Conservation (phyloP, 345 rosid genomes). For the Eucalyptus tenuipes region DNA sequence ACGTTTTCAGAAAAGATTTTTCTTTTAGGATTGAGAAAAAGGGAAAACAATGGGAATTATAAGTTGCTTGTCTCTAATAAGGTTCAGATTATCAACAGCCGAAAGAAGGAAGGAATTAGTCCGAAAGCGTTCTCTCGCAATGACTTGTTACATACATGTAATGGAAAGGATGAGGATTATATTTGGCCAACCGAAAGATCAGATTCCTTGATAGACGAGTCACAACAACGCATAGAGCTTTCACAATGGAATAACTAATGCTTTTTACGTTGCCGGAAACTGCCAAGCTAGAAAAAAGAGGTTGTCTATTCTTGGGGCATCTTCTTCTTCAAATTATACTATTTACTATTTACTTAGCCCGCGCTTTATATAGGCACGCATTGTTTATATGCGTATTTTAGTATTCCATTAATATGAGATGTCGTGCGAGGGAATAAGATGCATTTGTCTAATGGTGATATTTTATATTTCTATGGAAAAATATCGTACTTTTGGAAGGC, state of each 20-base stretch:
- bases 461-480: neutral
- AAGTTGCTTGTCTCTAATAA: neutral
- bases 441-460: rapidly evolving
- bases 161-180: neutral
- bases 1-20: neutral
- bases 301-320: neutral
- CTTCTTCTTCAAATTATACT: neutral
- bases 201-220: neutral
- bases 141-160: neutral
- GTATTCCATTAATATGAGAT: neutral
- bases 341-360: neutral
- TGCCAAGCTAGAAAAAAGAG: neutral
- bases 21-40: neutral
- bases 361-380: neutral
- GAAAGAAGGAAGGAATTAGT: neutral
- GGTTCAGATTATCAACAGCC: neutral
- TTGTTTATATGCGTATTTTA: neutral
- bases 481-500: neutral
- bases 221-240: neutral
- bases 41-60: neutral
- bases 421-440: rapidly evolving
- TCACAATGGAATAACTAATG: neutral
- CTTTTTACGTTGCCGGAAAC: neutral
- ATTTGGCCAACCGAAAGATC: neutral
- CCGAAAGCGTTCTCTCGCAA: neutral